These are phyloP conservation scores for Vanrija sp. DNA, from an alignment of 1,284 basidiomycete genomes.

Conservation along the genomic window DNA sequence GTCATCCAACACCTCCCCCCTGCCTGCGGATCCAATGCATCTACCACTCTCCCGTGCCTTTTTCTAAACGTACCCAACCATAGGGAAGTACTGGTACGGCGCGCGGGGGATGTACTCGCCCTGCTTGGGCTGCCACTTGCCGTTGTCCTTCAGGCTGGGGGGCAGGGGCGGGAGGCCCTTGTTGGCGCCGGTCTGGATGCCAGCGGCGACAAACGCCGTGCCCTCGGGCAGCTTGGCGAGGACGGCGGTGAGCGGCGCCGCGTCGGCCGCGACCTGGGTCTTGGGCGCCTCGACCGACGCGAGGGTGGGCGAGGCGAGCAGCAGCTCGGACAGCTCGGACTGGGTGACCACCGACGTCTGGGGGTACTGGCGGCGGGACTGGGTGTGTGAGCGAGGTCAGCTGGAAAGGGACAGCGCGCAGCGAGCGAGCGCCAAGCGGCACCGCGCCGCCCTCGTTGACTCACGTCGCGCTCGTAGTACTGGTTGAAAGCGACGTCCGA, in stretches of 20 bases:
- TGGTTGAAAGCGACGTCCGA: constrained; percentile 46
- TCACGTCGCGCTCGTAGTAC: constrained; percentile 90
- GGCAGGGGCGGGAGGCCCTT: constrained; percentile 63
- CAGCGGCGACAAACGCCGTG: constrained; percentile 56
- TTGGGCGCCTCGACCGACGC: constrained; percentile 54
- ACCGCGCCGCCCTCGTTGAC: constrained; percentile 2
- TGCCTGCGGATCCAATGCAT: no score
- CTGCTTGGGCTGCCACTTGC: constrained; percentile 66
- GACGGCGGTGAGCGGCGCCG: constrained; percentile 56
- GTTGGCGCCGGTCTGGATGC: constrained; percentile 58
- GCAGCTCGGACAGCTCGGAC: constrained; percentile 69
- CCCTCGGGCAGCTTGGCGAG: constrained; percentile 63
- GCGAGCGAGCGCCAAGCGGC: not conserved
- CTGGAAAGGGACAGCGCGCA: no score
- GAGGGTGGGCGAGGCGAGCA: constrained; percentile 79
- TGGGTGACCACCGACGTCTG: constrained; percentile 80
- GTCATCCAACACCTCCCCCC: no score
- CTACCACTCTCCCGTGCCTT: not conserved
- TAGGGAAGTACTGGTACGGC: constrained; percentile 74
- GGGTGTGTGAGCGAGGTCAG: not conserved
- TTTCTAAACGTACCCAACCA: constrained; percentile 70
- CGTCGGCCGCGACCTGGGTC: constrained; percentile 44
- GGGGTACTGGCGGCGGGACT: constrained; percentile 74
- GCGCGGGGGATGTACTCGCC: constrained; percentile 71
- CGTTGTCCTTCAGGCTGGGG: constrained; percentile 54